Base-by-base conservation (phyloP, 257 asterid genomes). In the Plantago ovata region DNA sequence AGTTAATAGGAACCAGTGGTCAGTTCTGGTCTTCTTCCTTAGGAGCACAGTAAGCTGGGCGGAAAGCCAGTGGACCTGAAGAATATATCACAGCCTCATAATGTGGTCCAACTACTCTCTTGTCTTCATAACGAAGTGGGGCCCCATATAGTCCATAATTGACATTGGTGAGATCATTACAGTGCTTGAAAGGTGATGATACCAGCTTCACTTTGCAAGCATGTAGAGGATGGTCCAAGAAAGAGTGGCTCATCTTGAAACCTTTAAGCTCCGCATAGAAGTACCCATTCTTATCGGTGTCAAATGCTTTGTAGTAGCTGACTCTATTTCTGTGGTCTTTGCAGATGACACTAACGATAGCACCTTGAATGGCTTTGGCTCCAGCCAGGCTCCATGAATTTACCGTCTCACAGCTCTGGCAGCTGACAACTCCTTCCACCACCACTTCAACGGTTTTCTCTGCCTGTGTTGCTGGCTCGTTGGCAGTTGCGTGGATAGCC, bases 191-290 rank as follows among this genome's bases (percentile, higher is more conserved):
- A 36, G 96, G 95, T 9, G 96, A 90, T 13, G 90, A 79, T 19
- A 90, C 94, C 45, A 84, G 67, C 53, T 79, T 90, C 13, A 79
- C 94, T 16, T 69, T 75, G 82, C 98, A 90, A 3, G 98, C 65
- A 20, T 90, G 98, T 9, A 90, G 80, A 10, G 95, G 98, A 72
- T 90, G 98, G 71, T 90, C 98, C 78, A 90, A 71, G 68, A 81
- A 67, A 55, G 77, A 69, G 64, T 81, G 79, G 55, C 77, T 68
- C 85, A 81, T 77, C 79, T 77, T 81, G 82, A 84, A 83, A 11
- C 89, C 95, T n/a, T 81, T 75, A 8, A 91, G 84, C 77, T 81
- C 62, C 2, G 84, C 94, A 19, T 84, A 91, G 68, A 87, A 81
- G 74, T 87, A 91, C 0, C 98, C 98, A 9, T 75, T 63, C 70